Base-by-base conservation (phyloP, 139 green algal genomes). In the Pleodorina starrii region DNA sequence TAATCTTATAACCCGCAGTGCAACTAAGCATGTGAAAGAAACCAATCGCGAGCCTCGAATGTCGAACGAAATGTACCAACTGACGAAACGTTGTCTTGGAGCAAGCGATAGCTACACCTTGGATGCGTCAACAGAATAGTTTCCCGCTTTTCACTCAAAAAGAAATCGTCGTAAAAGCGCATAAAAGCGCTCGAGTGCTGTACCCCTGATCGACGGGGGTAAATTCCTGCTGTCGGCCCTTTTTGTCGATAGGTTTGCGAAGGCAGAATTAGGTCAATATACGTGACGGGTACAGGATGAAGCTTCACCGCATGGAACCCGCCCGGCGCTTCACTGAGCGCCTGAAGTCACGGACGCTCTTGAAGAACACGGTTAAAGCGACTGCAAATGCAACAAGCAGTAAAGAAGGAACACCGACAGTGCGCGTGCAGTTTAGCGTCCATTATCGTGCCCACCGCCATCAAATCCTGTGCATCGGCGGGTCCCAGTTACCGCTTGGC, bases 391-490 rank as follows among this genome's bases (percentile, higher is more conserved):
- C n/a, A n/a, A n/a, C n/a, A n/a, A 86, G 10, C 25, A 42, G 21
- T 0, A 86, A 75, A 59, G 79, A 86, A 29, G 38, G 27, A 35
- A 25, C 79, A 14, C 57, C 57, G 3, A 87, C 81, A 17, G 94
- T 98, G 35, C 90, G 93, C 5, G 95, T 98, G 60, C 89, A 95
- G 54, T 91, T 98, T 7, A 94, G 89, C 40, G 96, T 98, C 14
- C 91, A 96, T 76, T 98, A 97, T 92, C 90, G 97, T 12, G 96
- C 97, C 48, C 97, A 98, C 94, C 96, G 91, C 82, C 90, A 96
- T 35, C 97, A 99, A 92, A 98, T 99, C 93, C 91, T 99, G 36
- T 98, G 96, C 91, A 96, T 99, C 42, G 97, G 96, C 7, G 95
- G 95, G 38, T 97, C 93, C 23, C 92, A 95, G 32, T 96, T 97